Evolutionary conservation across 306 rosid species (phyloP), one percentile per base, ranked within the genome.

Genomic region (Cucumis sativus): DNA sequence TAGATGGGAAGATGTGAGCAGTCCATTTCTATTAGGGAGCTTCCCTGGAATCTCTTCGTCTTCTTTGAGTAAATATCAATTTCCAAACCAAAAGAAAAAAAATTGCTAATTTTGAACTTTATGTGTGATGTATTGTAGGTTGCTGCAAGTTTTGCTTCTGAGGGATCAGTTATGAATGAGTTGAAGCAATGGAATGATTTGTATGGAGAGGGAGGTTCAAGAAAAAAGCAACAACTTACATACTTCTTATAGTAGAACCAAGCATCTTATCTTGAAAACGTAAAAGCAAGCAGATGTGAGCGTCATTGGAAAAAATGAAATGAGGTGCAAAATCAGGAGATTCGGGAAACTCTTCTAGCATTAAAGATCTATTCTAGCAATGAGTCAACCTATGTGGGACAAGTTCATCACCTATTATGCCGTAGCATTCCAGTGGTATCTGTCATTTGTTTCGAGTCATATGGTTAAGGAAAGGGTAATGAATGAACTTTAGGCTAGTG

Each of bases 121-220:
- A 30, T 6, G 45, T 82, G 66, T 75, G 21, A 65, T 67, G 71
- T 16, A 16, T 77, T 70, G 66, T 82, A 94, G 98, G 96, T 92
- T 40, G 97, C 98, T 25, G 93, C 98, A 23, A 95, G 98, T 87
- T 92, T 92, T 71, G 92, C 97, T 1, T 12, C 92, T 1, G 98
- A 95, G 79, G 97, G 97, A 79, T 84, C 97, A 6, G 84, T 89
- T 16, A 95, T 95, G 98, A 82, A 60, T 28, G 97, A 95, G 90
- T 85, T 95, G 84, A 89, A 90, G 85, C 96, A 90, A 71, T 95
- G 98, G 98, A 95, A 95, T 51, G 98, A 92, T 0, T 76, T 89
- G 58, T 92, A 89, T 33, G 98, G 98, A 56, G 98, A 92, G 82
- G 98, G 98, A 5, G 97, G 98, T 82, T 88, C 97, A 76, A 89